A percentile compares a stretch with the other conserved stretches of the same genome.
Evolutionary conservation across 305 asterid genomes (phyloP).

Genomic region (Fraxinus velutina): DNA sequence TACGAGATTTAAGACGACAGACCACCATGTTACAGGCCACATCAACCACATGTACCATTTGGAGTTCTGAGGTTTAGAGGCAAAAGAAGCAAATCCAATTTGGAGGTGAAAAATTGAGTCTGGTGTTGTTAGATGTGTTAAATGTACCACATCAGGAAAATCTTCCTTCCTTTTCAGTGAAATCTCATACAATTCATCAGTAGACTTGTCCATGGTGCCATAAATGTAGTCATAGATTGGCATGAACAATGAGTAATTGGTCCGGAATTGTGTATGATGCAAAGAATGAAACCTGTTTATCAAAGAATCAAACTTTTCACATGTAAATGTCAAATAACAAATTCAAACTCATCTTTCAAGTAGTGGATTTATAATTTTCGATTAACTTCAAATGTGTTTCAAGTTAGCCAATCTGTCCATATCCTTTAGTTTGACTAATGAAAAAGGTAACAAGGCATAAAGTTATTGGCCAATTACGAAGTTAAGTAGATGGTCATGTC

Average conservation of each 20-base stretch:
- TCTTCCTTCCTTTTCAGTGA: conserved; percentile 40
- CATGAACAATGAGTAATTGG: conserved; percentile 60
- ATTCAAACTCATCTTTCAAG: not conserved
- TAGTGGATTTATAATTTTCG: not conserved
- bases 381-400: not conserved
- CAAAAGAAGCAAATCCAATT: conserved; percentile 55
- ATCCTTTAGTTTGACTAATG: not conserved
- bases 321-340: not conserved
- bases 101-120: conserved; percentile 57
- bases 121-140: conserved; percentile 56
- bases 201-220: conserved; percentile 47
- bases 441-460: not conserved
- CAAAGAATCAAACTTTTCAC: not conserved
- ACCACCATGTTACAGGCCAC: conserved; percentile 48
- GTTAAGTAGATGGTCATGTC: not conserved
- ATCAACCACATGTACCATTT: conserved; percentile 43
- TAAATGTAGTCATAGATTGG: conserved; percentile 57
- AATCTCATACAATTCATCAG: conserved; percentile 34
- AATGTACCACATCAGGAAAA: conserved; percentile 43
- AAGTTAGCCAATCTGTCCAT: not conserved
- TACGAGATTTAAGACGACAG: conserved; percentile 34
- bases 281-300: conserved; percentile 51
- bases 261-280: conserved; percentile 61
- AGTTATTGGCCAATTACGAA: not conserved
- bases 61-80: conserved; percentile 44